Evolutionary conservation across 2,329 filamentous ascomycete genomes (phyloP).

Genomic region (Fusarium tuaranense): DNA sequence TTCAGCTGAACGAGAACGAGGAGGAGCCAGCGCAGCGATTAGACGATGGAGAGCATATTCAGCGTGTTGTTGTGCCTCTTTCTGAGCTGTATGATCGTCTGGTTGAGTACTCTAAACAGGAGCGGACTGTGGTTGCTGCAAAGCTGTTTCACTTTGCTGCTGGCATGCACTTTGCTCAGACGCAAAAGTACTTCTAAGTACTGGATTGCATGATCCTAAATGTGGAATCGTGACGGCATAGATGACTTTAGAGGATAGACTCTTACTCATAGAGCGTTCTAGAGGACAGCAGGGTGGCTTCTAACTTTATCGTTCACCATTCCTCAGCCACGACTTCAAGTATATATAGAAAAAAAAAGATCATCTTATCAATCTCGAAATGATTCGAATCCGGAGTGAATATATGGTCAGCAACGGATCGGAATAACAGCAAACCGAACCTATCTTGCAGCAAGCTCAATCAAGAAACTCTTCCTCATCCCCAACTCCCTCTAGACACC

Average conservation of each 20-base stretch:
- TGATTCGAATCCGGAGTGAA: background rate
- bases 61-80: slow-evolving; percentile 39
- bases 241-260: background rate
- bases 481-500: too few species aligned
- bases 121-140: slow-evolving; percentile 40
- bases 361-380: too few species aligned
- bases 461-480: background rate
- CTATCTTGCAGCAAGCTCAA: too few species aligned
- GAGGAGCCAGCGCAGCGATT: slow-evolving; percentile 38
- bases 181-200: slow-evolving; percentile 43
- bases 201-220: background rate
- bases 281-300: background rate
- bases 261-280: background rate
- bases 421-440: background rate
- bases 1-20: slow-evolving; percentile 35
- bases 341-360: background rate
- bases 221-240: too few species aligned
- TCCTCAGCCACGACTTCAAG: background rate
- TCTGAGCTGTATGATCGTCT: slow-evolving; percentile 40
- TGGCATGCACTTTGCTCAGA: slow-evolving; percentile 45
- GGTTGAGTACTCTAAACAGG: slow-evolving; percentile 42
- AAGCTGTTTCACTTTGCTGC: slow-evolving; percentile 45
- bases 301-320: background rate
- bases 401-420: background rate
- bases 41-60: slow-evolving; percentile 43